Base-by-base conservation (phyloP, 345 rosid species). In the Noccaea bulbosa region DNA sequence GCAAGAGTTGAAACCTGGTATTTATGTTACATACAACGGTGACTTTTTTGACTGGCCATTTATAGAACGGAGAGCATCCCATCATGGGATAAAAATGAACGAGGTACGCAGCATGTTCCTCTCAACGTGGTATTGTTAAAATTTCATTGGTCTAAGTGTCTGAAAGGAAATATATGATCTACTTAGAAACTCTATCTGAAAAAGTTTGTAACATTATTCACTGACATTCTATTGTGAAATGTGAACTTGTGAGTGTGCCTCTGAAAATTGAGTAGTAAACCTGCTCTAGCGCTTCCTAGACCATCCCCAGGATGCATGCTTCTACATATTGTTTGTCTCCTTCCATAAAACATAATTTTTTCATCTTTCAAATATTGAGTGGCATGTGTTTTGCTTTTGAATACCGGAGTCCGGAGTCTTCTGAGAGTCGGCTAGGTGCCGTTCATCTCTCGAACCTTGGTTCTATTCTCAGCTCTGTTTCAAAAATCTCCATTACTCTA, bases 31-130 rank as follows among this genome's bases (percentile, higher is more conserved):
- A 15, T 93, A 93, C 73, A 93, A 91, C 11, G 98, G 98, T 50
- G 98, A 93, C 78, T 91, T 65, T 69, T 93, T 93, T 73, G 98
- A 93, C 74, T 93, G 98, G 98, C 98, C 98, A 46, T 93, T 93
- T 82, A 54, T 93, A 77, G 98, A 93, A 83, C 85, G 71, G 51
- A 87, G 98, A 83, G 97, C 98, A 74, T 82, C 95, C n/a, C 75
- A 84, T 83, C 95, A 93, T 72, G 96, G 88, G 58, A 48, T 89
- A 57, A 86, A 81, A 77, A 89, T 93, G 98, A 84, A 84, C 76
- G 84, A 87, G 79, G 97, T 93, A 86, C 40, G 88, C 74, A 52
- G 10, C 58, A 37, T 39, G 6, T 65, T 68, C 41, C 17, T 59
- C 4, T 75, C 16, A 20, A 14, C 51, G 62, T 38, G n/a, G 44